Evolutionary conservation across 805 yeast genomes (phyloP).

Genomic region (Peterozyma xylosa): DNA sequence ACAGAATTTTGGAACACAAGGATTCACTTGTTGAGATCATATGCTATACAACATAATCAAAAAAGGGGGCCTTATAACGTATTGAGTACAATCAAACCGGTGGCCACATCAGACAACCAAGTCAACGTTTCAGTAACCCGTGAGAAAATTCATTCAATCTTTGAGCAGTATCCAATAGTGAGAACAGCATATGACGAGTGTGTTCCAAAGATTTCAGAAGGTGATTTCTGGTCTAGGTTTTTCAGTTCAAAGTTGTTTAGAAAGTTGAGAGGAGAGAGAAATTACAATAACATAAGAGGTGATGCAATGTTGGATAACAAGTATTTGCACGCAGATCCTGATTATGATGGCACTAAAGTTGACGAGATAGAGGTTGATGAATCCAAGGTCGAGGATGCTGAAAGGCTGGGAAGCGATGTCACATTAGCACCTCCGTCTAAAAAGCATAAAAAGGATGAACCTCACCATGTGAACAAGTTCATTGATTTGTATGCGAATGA

Average conservation of each 20-base stretch:
- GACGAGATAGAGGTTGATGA: slow-evolving; percentile 28
- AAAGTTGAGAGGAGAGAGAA: slow-evolving; percentile 81
- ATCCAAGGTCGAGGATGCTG: slow-evolving; percentile 3
- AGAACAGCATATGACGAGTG: slow-evolving; percentile 82
- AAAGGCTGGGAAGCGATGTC: slow-evolving; percentile 12
- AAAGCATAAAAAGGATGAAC: slow-evolving; percentile 26
- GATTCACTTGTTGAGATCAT: slow-evolving; percentile 71
- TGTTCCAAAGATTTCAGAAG: slow-evolving; percentile 84
- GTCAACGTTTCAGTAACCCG: slow-evolving; percentile 89
- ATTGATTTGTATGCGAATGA: slow-evolving; percentile 77
- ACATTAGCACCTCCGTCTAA: slow-evolving; percentile 8
- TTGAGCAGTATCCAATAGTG: slow-evolving; percentile 89
- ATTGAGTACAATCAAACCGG: slow-evolving; percentile 86
- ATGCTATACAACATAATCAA: slow-evolving; percentile 78
- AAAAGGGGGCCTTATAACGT: slow-evolving; percentile 92
- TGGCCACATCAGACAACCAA: slow-evolving; percentile 86
- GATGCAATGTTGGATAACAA: slow-evolving; percentile 73
- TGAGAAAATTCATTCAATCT: slow-evolving; percentile 83
- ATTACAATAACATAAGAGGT: slow-evolving; percentile 68
- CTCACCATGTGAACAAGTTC: slow-evolving; percentile 52
- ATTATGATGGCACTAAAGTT: slow-evolving; percentile 27
- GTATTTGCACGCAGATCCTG: slow-evolving; percentile 67
- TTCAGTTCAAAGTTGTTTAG: slow-evolving; percentile 86
- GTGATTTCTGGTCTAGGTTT: slow-evolving; percentile 94
- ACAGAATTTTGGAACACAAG: slow-evolving; percentile 85